Evolutionary conservation across 2,329 filamentous ascomycete genomes (phyloP).

Genomic region (Colletotrichum spaethianum): DNA sequence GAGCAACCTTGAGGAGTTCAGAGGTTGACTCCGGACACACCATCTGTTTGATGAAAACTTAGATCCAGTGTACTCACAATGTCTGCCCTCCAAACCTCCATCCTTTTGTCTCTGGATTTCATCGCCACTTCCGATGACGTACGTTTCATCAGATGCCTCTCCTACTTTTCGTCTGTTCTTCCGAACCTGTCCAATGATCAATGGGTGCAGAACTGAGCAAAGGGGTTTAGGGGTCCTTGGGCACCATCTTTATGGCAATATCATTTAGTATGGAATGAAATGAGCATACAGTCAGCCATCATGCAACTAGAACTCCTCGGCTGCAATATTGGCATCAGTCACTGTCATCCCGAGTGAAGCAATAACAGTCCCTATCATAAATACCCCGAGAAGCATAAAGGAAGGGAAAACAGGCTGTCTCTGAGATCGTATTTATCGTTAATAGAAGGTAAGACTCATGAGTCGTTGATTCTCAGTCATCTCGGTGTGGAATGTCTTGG

Average conservation of each 20-base stretch:
- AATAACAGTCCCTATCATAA: background rate
- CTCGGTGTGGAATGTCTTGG: slow-evolving; percentile 10
- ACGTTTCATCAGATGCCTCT: background rate
- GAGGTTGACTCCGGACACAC: background rate
- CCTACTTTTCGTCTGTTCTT: background rate
- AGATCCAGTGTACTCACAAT: background rate
- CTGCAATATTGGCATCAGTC: background rate
- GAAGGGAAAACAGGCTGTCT: background rate
- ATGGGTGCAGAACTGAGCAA: no score
- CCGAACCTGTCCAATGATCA: background rate
- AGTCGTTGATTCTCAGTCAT: background rate
- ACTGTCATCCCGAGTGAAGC: background rate
- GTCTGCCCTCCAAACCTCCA: background rate
- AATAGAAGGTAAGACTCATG: background rate
- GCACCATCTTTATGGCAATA: background rate
- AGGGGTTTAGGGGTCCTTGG: background rate
- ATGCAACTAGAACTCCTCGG: background rate
- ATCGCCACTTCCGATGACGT: slow-evolving; percentile 14
- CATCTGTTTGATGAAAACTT: background rate
- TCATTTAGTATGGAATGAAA: background rate
- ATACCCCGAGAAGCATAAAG: background rate
- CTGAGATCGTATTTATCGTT: background rate
- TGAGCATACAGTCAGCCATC: background rate
- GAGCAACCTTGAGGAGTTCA: background rate
- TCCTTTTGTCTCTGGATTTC: background rate